phyloP scores from a whole-genome alignment of 768 basidiomycete species.

The Gelatoporia subvermispora region DNA sequence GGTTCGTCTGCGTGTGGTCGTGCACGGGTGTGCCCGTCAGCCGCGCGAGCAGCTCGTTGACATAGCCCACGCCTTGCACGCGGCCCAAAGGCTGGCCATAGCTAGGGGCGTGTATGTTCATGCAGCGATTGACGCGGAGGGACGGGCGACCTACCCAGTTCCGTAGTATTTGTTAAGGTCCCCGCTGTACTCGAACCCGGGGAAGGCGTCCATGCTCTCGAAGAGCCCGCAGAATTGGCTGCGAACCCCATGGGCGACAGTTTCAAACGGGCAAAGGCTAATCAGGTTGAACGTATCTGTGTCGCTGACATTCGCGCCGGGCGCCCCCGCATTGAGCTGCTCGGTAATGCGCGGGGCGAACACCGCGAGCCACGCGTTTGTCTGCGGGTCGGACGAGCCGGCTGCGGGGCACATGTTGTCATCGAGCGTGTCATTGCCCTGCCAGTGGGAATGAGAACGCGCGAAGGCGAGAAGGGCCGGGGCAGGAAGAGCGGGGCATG shows the following conservation, averaged over 20 bases:
- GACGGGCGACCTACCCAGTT: conserved; percentile 48
- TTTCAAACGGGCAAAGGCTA: conserved; percentile 77
- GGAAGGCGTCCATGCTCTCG: conserved; percentile 48
- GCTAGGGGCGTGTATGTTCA: conserved; percentile 26
- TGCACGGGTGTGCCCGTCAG: conserved; percentile 56
- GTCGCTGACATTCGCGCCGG: conserved; percentile 53
- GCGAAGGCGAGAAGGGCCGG: neutral
- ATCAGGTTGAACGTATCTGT: conserved; percentile 58
- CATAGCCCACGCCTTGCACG: conserved; percentile 81
- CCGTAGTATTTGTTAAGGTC: conserved; percentile 79
- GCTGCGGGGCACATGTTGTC: conserved; percentile 60
- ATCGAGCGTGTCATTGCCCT: conserved; percentile 60
- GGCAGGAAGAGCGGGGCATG: neutral
- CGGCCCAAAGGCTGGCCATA: conserved; percentile 66
- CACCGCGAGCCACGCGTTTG: conserved; percentile 43
- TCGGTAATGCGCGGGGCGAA: conserved; percentile 54
- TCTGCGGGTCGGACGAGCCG: conserved; percentile 37
- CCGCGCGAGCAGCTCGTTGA: conserved; percentile 83
- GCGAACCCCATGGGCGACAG: conserved; percentile 41
- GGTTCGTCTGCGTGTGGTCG: conserved; percentile 73
- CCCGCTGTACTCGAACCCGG: conserved; percentile 58
- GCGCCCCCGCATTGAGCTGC: conserved; percentile 56
- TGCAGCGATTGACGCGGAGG: neutral
- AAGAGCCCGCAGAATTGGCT: conserved; percentile 77
- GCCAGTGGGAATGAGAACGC: neutral